These are phyloP conservation scores for Gentiana dahurica DNA, from an alignment of 257 asterid species.

Conservation along the genomic window DNA sequence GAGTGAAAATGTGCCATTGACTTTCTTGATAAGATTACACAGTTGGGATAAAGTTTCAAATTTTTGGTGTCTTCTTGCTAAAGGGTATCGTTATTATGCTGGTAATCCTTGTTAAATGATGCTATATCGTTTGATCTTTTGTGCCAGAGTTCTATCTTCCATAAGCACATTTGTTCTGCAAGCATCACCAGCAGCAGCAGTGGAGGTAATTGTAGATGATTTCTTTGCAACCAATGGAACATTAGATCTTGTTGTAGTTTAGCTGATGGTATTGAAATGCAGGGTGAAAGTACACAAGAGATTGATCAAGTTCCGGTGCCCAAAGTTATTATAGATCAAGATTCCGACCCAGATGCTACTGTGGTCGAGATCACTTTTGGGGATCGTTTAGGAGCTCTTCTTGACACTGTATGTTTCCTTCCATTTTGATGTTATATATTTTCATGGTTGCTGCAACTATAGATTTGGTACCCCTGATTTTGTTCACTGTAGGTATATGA, in stretches of 20 bases:
- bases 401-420: constrained; percentile 57
- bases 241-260: not conserved
- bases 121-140: constrained; percentile 3
- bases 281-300: constrained; percentile 58
- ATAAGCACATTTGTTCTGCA: constrained; percentile 33
- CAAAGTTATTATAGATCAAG: constrained; percentile 77
- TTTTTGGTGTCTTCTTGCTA: no score
- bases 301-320: constrained; percentile 64
- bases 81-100: no score
- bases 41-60: no score
- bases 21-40: no score
- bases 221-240: not conserved
- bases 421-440: not conserved
- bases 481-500: not conserved
- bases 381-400: constrained; percentile 92
- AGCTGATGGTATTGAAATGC: constrained; percentile 16
- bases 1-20: no score
- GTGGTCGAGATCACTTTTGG: constrained; percentile 89
- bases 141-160: constrained; percentile 43
- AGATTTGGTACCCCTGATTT: not conserved
- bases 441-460: not conserved
- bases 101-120: no score
- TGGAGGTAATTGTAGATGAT: constrained; percentile 45
- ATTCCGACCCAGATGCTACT: constrained; percentile 83
- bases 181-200: constrained; percentile 54